phyloP scores from a whole-genome alignment of 257 asterid species.

The Vinca minor region DNA sequence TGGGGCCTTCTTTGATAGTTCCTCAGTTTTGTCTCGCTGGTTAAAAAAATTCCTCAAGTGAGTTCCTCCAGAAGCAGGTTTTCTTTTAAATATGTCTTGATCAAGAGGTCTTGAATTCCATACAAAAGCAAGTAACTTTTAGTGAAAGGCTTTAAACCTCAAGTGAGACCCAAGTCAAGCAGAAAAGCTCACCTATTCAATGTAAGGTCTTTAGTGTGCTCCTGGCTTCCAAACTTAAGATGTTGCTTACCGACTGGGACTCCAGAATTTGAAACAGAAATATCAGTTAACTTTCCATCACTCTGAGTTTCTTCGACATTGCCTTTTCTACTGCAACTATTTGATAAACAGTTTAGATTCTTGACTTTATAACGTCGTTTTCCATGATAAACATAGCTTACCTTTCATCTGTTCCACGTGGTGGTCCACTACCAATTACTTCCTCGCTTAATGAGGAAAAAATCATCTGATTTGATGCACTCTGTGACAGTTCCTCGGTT shows the following conservation, averaged over 20 bases:
- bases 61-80: constrained; percentile 5
- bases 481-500: constrained; percentile 27
- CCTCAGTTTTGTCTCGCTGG: too few species aligned
- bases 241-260: constrained; percentile 27
- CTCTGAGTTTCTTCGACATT: constrained; percentile 21
- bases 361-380: background rate
- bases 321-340: constrained; percentile 28
- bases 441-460: constrained; percentile 25
- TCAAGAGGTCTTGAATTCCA: constrained; percentile 2
- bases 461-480: constrained; percentile 26
- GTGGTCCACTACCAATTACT: constrained; percentile 18
- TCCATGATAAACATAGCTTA: constrained; percentile 1
- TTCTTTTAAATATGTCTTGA: constrained; percentile 4
- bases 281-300: constrained; percentile 26
- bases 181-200: constrained; percentile 36
- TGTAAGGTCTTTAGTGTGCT: constrained; percentile 26
- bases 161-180: background rate
- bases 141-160: background rate
- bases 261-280: constrained; percentile 30
- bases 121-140: background rate
- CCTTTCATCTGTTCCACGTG: constrained; percentile 30
- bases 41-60: too few species aligned
- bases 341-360: constrained; percentile 12
- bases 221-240: constrained; percentile 32
- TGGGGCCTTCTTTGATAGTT: too few species aligned